Base-by-base conservation (phyloP, 1,284 basidiomycete species). In the Kwoniella shivajii region DNA sequence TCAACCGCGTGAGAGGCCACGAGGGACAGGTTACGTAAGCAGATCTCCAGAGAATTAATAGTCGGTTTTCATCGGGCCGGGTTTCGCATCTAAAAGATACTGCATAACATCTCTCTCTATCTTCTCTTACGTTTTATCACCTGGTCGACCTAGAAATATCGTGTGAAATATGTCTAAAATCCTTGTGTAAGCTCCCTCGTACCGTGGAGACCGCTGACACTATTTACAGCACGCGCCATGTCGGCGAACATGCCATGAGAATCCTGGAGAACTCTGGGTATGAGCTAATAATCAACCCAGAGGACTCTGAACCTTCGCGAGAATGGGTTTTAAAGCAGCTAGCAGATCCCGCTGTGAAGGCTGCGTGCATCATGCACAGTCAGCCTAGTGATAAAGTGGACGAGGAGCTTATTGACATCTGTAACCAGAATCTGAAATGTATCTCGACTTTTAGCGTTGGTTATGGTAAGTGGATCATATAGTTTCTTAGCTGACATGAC, bases 401-500 rank as follows among this genome's bases (percentile, higher is more conserved):
- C 67, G 77, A 81, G 13, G 89, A 91, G 69, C 74, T 92, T 2
- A 63, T 94, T 46, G 84, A 87, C 51, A 82, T 82, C 65, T 88
- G 88, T 85, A 64, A 62, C 27, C 34, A 49, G 69, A 68, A 63
- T 30, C 29, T 98, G 13, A 85, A 84, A 53, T 86, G 89, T 16
- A 83, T 97, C 6, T 92, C 91, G 0, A 97, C 94, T 0, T 89
- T 95, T 84, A 80, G 76, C 16, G 90, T 92, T 18, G 90, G 91
- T 37, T 90, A 88, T 73, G 90, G 90, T 90, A 66, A 60, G 82
- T 72, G 16, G 33, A 20, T 20, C 48, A 30, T 16, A 16, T 18
- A 31, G n/a, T 48, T 43, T 60, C 24, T 54, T 45, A 29, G 14
- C 20, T 27, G 43, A 41, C 38, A 24, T 3, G 16, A 4, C 57